Evolutionary conservation across 345 rosid genomes (phyloP).

Genomic region (Lenwebbia sp.): DNA sequence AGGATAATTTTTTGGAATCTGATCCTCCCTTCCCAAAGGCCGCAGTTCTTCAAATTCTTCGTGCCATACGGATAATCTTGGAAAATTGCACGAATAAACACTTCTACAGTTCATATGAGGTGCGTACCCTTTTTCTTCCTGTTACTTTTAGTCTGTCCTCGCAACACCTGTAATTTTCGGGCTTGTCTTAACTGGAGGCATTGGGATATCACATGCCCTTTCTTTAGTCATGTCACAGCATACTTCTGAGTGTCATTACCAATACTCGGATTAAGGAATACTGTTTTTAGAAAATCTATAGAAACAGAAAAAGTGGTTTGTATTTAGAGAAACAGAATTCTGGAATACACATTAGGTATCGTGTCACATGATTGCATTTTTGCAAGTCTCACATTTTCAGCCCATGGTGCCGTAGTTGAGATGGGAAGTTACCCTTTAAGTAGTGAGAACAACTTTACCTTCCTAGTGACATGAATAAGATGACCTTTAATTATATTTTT

Average conservation of each 20-base stretch:
- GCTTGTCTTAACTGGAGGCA: background rate
- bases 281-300: background rate
- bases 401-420: background rate
- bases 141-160: background rate
- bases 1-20: slow-evolving; percentile 56
- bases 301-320: background rate
- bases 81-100: slow-evolving; percentile 96
- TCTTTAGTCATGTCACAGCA: background rate
- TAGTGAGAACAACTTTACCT: background rate
- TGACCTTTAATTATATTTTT: background rate
- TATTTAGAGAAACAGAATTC: background rate
- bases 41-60: slow-evolving; percentile 85
- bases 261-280: background rate
- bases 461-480: background rate
- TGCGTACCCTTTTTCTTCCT: slow-evolving; percentile 12
- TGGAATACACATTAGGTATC: background rate
- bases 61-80: slow-evolving; percentile 80
- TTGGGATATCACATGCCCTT: background rate
- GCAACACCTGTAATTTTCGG: background rate
- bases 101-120: slow-evolving; percentile 90
- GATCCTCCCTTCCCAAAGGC: slow-evolving; percentile 79
- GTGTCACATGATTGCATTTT: background rate
- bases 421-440: background rate
- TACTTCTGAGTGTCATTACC: background rate
- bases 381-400: background rate